Base-by-base conservation (phyloP, 306 rosid genomes). In the Rosa rugosa region DNA sequence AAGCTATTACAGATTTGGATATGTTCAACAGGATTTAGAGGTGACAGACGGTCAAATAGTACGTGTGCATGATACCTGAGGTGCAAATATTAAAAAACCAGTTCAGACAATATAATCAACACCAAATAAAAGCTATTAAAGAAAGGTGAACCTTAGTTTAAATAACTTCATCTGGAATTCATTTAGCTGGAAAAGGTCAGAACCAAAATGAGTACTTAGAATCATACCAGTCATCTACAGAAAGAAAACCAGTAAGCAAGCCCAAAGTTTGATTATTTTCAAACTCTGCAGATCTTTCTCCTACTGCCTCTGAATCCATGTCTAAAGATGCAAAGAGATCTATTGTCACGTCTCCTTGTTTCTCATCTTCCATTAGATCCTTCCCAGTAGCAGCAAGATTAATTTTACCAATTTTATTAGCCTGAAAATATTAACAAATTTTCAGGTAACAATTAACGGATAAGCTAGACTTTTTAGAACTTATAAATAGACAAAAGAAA, bases 351-450 rank as follows among this genome's bases (percentile, higher is more conserved):
- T 95, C 99, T 79, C 98, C 99, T 73, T 72, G 97, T 85, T 95
- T 95, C 86, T 92, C 99, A 23, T 95, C 99, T 81, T 95, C 99
- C 99, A 95, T 95, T 45, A 95, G 84, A 85, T 95, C 99, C 83
- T 95, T 95, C 69, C 99, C 99, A 12, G 92, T 95, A 44, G 98
- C 97, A 73, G 99, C 98, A 80, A 95, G 99, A 76, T 95, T 95
- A 88, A 95, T 95, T 87, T 87, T 91, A 59, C 99, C 99, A 75
- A 92, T 95, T 85, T 91, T 95, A 76, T 83, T 95, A 62, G 97
- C 99, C 99, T 95, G 96, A 56, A 73, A 68, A 83, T 64, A 49
- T 69, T 38, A 45, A 12, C 10, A 62, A 77, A 79, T 47, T 45
- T 42, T 69, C 59, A 63, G 22, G 25, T 56, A 16, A 54, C 8